phyloP scores from a whole-genome alignment of 441 rosid genomes.

The California macrophylla region DNA sequence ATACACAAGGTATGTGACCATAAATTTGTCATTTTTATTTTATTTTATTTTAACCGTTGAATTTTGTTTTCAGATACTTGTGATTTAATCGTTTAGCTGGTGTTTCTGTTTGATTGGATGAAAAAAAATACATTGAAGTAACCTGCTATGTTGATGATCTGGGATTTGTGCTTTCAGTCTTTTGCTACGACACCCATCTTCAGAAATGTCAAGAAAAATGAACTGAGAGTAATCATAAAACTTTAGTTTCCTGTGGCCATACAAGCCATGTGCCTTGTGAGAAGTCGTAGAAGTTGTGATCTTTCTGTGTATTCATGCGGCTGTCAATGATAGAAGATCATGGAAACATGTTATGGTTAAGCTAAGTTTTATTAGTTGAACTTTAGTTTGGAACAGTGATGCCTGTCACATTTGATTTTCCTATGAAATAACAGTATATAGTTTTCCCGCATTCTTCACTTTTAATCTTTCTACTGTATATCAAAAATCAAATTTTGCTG shows the following conservation, averaged over 20 bases:
- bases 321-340: neutral
- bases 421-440: too few relatives aligned
- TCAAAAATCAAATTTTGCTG: neutral
- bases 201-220: neutral
- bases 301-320: neutral
- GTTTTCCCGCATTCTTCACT: neutral
- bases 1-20: conserved; percentile 57
- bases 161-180: neutral
- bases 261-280: neutral
- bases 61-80: conserved; percentile 5
- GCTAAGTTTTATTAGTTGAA: neutral
- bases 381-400: neutral
- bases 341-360: neutral
- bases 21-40: neutral
- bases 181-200: neutral
- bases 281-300: neutral
- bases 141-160: neutral
- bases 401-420: neutral
- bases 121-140: neutral
- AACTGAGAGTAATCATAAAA: neutral
- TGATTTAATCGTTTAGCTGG: neutral
- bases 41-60: neutral
- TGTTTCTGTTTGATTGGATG: neutral
- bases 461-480: neutral
- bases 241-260: neutral